Base-by-base conservation (phyloP, 73 alveolate genomes). In the Stentor coeruleus region DNA sequence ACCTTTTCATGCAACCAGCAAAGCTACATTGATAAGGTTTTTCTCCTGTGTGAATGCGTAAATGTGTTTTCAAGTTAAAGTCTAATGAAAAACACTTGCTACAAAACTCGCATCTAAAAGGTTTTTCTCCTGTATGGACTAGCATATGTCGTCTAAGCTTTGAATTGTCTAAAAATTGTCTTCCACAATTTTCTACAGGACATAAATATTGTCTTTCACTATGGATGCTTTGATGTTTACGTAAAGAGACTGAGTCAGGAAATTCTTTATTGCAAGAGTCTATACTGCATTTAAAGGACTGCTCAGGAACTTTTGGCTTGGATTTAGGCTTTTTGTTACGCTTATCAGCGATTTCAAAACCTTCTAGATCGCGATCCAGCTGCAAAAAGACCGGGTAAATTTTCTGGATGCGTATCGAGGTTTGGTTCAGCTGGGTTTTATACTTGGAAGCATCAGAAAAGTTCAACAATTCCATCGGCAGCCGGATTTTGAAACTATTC, bases 121-220 rank as follows among this genome's bases (percentile, higher is more conserved):
- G 98, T 66, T 95, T 95, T 84, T 92, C 98, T 30, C 98, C 99
- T 0, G 98, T 88, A 86, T 95, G 99, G 57, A 92, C 99, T 72
- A 92, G 93, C 86, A 87, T 81, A 84, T 95, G 99, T 14, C 99
- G 57, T 83, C 93, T 83, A 57, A 95, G 93, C 84, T 92, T 92
- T 0, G 98, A 95, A 84, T 95, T 95, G 86, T 92, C 98, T 49
- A 92, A 86, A 84, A 92, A 95, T 81, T 87, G 86, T 81, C 93
- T 92, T 81, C 96, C 95, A 82, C 99, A 95, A 11, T 88, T 89
- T 73, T 88, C 89, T 60, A 93, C 94, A 1, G 88, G 81, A 80
- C 94, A 95, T 38, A 88, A 55, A 66, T 66, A 66, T 33, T 66
- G 79, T 31, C 37, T 66, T 31, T 66, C 79, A 20, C 79, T 31